phyloP scores from a whole-genome alignment of 129 eudicot genomes.

The Chrysanthemum makinoi region DNA sequence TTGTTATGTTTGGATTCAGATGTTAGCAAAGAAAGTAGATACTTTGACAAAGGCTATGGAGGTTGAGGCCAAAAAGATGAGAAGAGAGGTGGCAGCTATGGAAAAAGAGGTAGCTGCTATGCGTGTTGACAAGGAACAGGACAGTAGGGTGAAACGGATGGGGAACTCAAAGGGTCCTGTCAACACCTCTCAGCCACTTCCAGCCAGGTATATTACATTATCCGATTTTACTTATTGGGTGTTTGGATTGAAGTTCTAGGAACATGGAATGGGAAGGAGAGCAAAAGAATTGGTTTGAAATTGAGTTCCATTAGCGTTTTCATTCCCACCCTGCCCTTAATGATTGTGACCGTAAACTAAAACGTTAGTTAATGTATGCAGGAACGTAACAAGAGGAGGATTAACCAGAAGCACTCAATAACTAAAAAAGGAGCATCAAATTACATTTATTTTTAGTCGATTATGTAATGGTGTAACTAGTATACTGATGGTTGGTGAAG shows the following conservation, averaged over 20 bases:
- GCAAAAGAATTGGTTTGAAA: not conserved
- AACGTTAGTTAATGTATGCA: constrained; percentile 26
- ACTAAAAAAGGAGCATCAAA: constrained; percentile 18
- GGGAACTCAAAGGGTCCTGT: constrained; percentile 57
- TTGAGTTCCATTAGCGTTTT: not conserved
- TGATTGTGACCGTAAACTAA: not conserved
- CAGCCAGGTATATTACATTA: constrained; percentile 62
- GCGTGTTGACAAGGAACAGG: constrained; percentile 91
- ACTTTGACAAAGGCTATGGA: constrained; percentile 94
- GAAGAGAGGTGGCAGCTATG: constrained; percentile 91
- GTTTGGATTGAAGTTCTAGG: no score
- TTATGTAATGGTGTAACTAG: constrained; percentile 27
- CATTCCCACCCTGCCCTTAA: not conserved
- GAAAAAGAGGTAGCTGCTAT: constrained; percentile 92
- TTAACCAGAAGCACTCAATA: constrained; percentile 64
- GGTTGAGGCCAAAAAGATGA: constrained; percentile 91
- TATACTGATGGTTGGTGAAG: constrained; percentile 25
- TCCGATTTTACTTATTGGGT: no score
- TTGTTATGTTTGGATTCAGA: constrained; percentile 35
- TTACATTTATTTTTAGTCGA: constrained; percentile 21
- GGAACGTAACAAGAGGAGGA: constrained; percentile 64
- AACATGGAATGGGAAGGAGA: not conserved
- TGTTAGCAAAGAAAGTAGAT: constrained; percentile 92
- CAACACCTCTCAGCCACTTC: constrained; percentile 62
- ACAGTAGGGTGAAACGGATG: constrained; percentile 61